Evolutionary conservation across 2,329 filamentous ascomycete species (phyloP).

Genomic region (Rutstroemia sp.): DNA sequence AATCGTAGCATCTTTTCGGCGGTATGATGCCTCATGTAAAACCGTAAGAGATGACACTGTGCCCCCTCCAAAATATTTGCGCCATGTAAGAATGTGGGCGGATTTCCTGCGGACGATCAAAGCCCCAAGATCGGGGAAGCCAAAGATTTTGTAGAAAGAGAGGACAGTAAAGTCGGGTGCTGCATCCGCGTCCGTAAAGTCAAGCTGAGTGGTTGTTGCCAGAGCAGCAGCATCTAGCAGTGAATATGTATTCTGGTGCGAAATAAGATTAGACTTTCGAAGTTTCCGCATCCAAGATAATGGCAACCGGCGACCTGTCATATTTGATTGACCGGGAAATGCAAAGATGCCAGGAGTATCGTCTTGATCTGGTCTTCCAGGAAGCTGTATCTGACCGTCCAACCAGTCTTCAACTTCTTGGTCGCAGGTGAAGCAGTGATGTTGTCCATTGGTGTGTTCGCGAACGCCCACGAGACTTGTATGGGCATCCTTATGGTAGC

Average conservation of each 20-base stretch:
- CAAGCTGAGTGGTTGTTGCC: constrained; percentile 66
- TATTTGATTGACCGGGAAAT: constrained; percentile 65
- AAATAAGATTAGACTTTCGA: constrained; percentile 28
- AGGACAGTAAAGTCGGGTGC: constrained; percentile 79
- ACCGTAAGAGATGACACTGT: constrained; percentile 85
- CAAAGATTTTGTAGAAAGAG: constrained; percentile 94
- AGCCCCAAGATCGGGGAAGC: constrained; percentile 83
- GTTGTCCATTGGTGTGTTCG: constrained; percentile 56
- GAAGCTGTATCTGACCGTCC: constrained; percentile 15
- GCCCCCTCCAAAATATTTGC: constrained; percentile 84
- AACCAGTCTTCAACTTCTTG: constrained; percentile 60
- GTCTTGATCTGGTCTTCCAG: constrained; percentile 23
- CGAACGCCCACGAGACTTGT: constrained; percentile 80
- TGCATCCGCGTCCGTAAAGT: constrained; percentile 52
- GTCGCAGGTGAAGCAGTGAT: constrained; percentile 55
- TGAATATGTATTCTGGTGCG: constrained; percentile 44
- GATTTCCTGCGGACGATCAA: constrained; percentile 71
- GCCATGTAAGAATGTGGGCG: constrained; percentile 52
- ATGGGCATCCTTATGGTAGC: constrained; percentile 77
- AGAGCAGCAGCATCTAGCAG: constrained; percentile 82
- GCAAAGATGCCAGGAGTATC: constrained; percentile 52
- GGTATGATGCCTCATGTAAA: constrained; percentile 68
- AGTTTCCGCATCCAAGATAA: constrained; percentile 55
- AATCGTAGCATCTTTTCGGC: constrained; percentile 64
- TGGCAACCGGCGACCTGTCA: constrained; percentile 46